Percentiles rank a stretch among this genome's conserved stretches.
These are phyloP conservation scores for Ensete glaucum DNA, from an alignment of 176 grass and related monocot species.

Conservation along the genomic window DNA sequence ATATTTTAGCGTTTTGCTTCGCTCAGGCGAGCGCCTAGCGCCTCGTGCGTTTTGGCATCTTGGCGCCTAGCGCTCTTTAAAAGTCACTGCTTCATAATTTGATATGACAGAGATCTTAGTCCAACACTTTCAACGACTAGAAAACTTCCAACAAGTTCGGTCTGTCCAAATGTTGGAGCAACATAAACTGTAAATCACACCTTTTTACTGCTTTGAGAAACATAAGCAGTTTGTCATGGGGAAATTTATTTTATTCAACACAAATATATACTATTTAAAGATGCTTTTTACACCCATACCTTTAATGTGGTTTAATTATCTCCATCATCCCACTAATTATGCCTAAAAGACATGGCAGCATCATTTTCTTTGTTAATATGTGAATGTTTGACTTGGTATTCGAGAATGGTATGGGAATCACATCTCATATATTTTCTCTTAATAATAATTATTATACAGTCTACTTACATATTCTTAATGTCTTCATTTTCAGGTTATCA, in stretches of 20 bases:
- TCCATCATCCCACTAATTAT: background rate
- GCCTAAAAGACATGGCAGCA: background rate
- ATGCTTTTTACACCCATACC: background rate
- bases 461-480: constrained; percentile 4
- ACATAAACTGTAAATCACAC: background rate
- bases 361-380: constrained; percentile 12
- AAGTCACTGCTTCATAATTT: background rate
- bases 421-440: background rate
- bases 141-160: too few species aligned
- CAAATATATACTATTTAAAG: background rate
- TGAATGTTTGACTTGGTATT: background rate
- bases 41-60: too few species aligned
- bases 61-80: too few species aligned
- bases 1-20: too few species aligned
- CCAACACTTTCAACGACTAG: background rate
- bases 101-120: background rate
- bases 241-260: too few species aligned
- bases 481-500: constrained; percentile 57
- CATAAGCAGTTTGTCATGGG: background rate
- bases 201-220: background rate
- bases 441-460: background rate
- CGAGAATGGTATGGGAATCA: background rate
- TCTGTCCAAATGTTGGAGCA: too few species aligned
- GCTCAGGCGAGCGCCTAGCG: too few species aligned
- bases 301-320: background rate